A percentile compares a stretch with the other conserved stretches of the same genome.
Conservation (phyloP, 176 grass and related monocot species). For the Poa annua region DNA sequence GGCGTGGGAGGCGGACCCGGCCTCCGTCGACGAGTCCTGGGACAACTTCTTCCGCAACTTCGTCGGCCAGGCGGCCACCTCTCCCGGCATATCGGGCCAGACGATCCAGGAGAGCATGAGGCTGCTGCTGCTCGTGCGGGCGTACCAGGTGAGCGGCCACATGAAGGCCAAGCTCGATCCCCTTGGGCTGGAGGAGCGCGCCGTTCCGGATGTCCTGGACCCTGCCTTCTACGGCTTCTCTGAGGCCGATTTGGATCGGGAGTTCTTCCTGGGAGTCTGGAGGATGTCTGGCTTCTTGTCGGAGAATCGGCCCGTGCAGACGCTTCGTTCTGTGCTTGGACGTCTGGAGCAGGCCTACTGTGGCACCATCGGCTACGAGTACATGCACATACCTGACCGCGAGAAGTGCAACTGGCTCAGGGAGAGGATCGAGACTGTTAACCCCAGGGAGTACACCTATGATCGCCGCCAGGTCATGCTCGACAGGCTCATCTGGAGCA, state of each 20-base stretch:
- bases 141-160: conserved; percentile 92
- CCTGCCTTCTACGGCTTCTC: conserved; percentile 79
- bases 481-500: conserved; percentile 96
- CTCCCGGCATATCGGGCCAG: conserved; percentile 71
- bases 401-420: conserved; percentile 97
- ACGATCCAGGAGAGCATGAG: conserved; percentile 93
- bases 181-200: conserved; percentile 68
- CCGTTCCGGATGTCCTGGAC: conserved; percentile 69
- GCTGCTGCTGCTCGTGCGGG: conserved; percentile 72
- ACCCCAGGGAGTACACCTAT: conserved; percentile 54
- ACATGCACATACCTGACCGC: conserved; percentile 87
- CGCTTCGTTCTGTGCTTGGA: conserved; percentile 52
- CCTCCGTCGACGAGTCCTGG: conserved; percentile 81
- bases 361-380: conserved; percentile 82
- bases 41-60: conserved; percentile 94
- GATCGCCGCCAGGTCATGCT: conserved; percentile 86
- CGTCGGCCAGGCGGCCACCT: conserved; percentile 68
- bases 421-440: conserved; percentile 84
- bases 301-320: conserved; percentile 88
- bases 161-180: conserved; percentile 93
- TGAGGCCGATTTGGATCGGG: conserved; percentile 77
- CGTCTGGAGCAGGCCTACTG: conserved; percentile 84
- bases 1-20: conserved; percentile 73
- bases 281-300: conserved; percentile 90
- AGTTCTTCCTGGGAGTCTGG: conserved; percentile 98